Percentiles rank a stretch among this genome's conserved stretches.
These are phyloP conservation scores for Naegleria gruberi DNA, from an alignment of 208 protist genomes.

Conservation along the genomic window DNA sequence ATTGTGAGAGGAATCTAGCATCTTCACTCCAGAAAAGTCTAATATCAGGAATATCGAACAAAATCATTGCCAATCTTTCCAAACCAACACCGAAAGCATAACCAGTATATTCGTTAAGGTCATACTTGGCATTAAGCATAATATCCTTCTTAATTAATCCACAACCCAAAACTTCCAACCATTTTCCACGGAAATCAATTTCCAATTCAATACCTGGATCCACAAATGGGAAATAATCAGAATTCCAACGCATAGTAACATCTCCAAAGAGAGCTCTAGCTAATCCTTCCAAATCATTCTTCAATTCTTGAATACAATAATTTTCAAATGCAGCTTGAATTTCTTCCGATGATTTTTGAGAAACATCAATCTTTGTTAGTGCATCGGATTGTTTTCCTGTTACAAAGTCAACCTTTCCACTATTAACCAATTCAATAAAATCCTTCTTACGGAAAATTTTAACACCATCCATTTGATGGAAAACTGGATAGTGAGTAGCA, in stretches of 20 bases:
- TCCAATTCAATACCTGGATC: slow-evolving; percentile 68
- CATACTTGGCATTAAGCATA: slow-evolving; percentile 30
- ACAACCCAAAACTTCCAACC: slow-evolving; percentile 70
- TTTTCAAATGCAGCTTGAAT: slow-evolving; percentile 11
- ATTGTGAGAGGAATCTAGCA: slow-evolving; percentile 46
- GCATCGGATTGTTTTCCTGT: background rate
- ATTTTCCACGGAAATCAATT: slow-evolving; percentile 63
- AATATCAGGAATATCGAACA: slow-evolving; percentile 76
- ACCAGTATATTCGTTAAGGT: slow-evolving; percentile 19
- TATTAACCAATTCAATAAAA: background rate
- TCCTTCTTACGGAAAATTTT: slow-evolving; percentile 31
- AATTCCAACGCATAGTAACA: slow-evolving; percentile 46
- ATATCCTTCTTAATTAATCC: slow-evolving; percentile 57
- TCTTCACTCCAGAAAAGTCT: slow-evolving; percentile 75
- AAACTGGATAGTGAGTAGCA: slow-evolving; percentile 59
- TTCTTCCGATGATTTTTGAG: background rate
- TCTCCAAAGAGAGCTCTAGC: slow-evolving; percentile 25
- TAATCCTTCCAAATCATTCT: slow-evolving; percentile 48
- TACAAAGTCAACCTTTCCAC: background rate
- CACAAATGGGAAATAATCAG: slow-evolving; percentile 79
- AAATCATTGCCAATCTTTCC: slow-evolving; percentile 72
- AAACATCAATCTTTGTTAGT: background rate
- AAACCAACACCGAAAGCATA: slow-evolving; percentile 62
- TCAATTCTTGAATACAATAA: slow-evolving; percentile 39
- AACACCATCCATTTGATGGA: slow-evolving; percentile 64